Conservation (phyloP, 805 yeast genomes). For the Yamadazyma nakazawae region DNA sequence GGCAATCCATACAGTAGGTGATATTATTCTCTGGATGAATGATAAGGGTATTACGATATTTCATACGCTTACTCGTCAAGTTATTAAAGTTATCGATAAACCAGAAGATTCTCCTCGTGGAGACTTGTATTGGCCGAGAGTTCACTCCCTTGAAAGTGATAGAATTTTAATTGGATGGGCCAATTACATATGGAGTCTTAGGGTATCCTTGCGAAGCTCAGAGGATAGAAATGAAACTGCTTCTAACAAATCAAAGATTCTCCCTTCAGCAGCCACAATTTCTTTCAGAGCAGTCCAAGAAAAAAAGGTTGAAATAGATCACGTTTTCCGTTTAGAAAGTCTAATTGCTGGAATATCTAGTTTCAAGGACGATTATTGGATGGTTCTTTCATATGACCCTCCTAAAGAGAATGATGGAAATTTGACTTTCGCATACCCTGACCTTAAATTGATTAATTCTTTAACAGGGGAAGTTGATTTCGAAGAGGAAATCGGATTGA, state of each 20-base stretch:
- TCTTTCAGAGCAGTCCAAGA: constrained; percentile 47
- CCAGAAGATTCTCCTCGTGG: constrained; percentile 60
- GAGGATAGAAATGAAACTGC: constrained; percentile 16
- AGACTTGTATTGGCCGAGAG: constrained; percentile 81
- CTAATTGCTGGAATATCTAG: constrained; percentile 75
- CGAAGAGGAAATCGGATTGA: constrained; percentile 73
- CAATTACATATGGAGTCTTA: constrained; percentile 66
- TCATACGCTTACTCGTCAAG: constrained; percentile 50
- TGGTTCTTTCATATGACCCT: constrained; percentile 54
- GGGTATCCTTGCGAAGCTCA: constrained; percentile 33
- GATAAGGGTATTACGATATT: constrained; percentile 73
- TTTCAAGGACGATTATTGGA: constrained; percentile 67
- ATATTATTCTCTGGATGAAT: constrained; percentile 76
- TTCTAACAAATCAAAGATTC: constrained; percentile 31
- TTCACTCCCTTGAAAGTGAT: constrained; percentile 62
- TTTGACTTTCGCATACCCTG: constrained; percentile 54
- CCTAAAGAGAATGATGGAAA: constrained; percentile 21
- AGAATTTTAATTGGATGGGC: constrained; percentile 82
- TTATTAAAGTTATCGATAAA: constrained; percentile 50
- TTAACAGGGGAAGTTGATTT: constrained; percentile 67
- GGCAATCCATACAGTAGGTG: constrained; percentile 59
- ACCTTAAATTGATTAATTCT: constrained; percentile 65
- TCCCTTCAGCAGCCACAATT: constrained; percentile 54
- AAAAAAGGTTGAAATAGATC: constrained; percentile 46
- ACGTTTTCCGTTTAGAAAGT: constrained; percentile 43